Conservation (phyloP, 2,329 filamentous ascomycete genomes). For the Stemphylium beticola region DNA sequence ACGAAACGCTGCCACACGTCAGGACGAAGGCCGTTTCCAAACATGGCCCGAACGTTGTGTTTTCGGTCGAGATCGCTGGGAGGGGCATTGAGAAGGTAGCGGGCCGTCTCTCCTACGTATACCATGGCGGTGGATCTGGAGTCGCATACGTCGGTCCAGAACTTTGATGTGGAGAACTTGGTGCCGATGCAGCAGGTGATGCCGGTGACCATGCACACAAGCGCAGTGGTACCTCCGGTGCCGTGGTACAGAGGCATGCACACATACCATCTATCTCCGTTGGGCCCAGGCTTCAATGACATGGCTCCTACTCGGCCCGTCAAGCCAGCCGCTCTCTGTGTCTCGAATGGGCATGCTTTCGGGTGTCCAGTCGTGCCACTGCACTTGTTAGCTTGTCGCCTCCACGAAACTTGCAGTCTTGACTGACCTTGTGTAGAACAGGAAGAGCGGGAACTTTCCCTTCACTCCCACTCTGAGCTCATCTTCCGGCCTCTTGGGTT, state of each 20-base stretch:
- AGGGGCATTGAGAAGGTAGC: conserved; percentile 74
- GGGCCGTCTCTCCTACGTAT: conserved; percentile 78
- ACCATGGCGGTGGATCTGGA: conserved; percentile 73
- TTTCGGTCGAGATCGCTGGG: conserved; percentile 65
- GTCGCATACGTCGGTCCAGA: conserved; percentile 75
- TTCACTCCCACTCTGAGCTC: conserved; percentile 60
- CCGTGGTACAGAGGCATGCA: conserved; percentile 82
- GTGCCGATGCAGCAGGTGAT: conserved; percentile 67
- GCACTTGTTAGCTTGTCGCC: conserved; percentile 13
- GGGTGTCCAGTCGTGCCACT: conserved; percentile 78
- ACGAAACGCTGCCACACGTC: conserved; percentile 72
- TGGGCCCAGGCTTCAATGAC: conserved; percentile 48
- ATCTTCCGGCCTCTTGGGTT: conserved; percentile 61
- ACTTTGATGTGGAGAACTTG: conserved; percentile 71
- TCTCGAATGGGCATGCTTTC: conserved; percentile 71
- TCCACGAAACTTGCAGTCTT: background rate
- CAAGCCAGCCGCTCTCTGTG: conserved; percentile 53
- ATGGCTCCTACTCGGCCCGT: conserved; percentile 46
- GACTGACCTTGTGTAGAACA: conserved; percentile 71
- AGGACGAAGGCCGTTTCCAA: conserved; percentile 70
- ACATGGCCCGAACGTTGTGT: conserved; percentile 66
- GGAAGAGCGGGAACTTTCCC: conserved; percentile 62
- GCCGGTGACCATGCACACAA: conserved; percentile 62
- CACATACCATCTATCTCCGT: conserved; percentile 70
- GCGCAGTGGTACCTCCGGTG: conserved; percentile 68